phyloP scores from a whole-genome alignment of 768 basidiomycete genomes.

The Rhodotorula diobovata region DNA sequence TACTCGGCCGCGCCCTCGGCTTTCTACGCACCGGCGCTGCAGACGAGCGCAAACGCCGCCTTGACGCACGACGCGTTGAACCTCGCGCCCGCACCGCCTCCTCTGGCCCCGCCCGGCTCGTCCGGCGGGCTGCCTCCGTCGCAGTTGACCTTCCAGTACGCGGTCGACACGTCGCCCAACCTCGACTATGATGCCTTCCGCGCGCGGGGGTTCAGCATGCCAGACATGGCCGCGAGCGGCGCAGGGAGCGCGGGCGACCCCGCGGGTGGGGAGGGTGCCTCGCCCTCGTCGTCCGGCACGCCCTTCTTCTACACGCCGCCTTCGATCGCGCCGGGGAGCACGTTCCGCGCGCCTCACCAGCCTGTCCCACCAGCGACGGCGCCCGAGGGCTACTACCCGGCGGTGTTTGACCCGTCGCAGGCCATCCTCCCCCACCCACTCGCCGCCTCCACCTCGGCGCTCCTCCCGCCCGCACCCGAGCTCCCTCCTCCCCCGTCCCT shows the following conservation, averaged over 20 bases:
- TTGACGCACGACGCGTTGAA: conserved; percentile 1
- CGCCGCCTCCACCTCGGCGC: background rate
- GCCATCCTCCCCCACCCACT: background rate
- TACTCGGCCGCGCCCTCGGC: conserved; percentile 23
- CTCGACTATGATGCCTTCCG: conserved; percentile 1
- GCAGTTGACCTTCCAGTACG: conserved; percentile 11
- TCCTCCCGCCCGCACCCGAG: background rate
- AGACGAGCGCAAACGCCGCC: background rate
- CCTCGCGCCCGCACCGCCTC: background rate
- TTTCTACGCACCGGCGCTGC: conserved; percentile 26
- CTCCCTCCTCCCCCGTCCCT: background rate
- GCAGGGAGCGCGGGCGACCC: background rate
- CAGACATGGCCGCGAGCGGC: background rate
- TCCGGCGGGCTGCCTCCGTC: background rate
- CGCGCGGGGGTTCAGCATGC: conserved; percentile 10
- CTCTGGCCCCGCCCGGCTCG: background rate
- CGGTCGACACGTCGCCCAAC: conserved; percentile 6
- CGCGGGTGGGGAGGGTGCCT: background rate
- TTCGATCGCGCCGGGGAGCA: background rate
- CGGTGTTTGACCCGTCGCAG: background rate
- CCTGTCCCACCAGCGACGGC: background rate
- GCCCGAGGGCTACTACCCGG: background rate
- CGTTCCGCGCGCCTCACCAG: background rate
- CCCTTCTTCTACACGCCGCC: conserved; percentile 36
- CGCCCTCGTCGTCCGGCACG: background rate